phyloP scores from a whole-genome alignment of 768 basidiomycete species.

The Suillus weaverae region DNA sequence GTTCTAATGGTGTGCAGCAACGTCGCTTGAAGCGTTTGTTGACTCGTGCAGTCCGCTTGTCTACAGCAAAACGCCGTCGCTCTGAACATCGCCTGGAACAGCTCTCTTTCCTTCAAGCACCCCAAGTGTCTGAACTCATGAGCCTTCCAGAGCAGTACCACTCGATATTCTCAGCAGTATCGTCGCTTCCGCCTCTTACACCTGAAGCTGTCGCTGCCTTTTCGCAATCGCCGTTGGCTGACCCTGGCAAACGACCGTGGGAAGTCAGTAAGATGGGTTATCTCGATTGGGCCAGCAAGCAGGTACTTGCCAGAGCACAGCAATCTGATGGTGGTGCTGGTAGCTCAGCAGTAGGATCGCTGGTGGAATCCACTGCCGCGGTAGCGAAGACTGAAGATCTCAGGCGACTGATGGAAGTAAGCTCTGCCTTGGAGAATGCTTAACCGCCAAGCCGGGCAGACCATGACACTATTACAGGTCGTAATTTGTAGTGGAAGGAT shows the following conservation, averaged over 20 bases:
- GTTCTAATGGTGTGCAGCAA: conserved; percentile 45
- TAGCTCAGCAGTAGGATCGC: conserved; percentile 22
- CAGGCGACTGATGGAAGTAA: conserved; percentile 16
- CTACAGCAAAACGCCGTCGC: conserved; percentile 46
- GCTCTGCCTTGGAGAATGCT: background rate
- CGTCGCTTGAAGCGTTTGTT: conserved; percentile 61
- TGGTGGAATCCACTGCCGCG: conserved; percentile 19
- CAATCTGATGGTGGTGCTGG: conserved; percentile 17
- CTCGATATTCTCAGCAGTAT: conserved; percentile 47
- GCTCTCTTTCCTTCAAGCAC: conserved; percentile 46
- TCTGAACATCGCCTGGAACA: conserved; percentile 43
- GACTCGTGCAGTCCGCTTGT: conserved; percentile 49
- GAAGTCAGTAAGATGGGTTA: conserved; percentile 76
- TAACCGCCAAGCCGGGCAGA: too few relatives aligned
- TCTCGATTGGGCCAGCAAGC: conserved; percentile 70
- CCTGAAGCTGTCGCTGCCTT: conserved; percentile 40
- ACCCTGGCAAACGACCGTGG: conserved; percentile 75
- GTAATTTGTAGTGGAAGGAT: background rate
- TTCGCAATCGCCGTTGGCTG: conserved; percentile 33
- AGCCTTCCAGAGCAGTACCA: conserved; percentile 42
- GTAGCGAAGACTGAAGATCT: conserved; percentile 23
- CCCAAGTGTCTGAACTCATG: conserved; percentile 39
- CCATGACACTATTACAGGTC: background rate
- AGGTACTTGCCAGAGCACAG: conserved; percentile 43
- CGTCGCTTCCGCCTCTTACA: conserved; percentile 48